Evolutionary conservation across 495 filamentous ascomycete species (phyloP).

Genomic region (Trichoderma gamsii): DNA sequence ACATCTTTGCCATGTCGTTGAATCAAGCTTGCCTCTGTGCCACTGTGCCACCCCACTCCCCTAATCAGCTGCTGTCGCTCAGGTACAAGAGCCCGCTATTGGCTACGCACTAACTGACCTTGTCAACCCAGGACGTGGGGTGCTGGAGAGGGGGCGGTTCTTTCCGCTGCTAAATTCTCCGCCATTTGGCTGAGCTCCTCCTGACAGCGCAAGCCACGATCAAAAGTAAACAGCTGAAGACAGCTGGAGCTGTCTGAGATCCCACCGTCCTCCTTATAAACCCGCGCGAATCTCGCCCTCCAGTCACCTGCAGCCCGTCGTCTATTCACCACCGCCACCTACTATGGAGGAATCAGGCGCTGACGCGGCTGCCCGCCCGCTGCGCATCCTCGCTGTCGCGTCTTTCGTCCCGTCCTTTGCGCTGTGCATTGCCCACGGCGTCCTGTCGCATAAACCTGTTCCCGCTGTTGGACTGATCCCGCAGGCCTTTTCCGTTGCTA

Average conservation of each 20-base stretch:
- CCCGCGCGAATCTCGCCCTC: background rate
- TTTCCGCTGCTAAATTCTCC: slow-evolving; percentile 1
- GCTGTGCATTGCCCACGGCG: slow-evolving; percentile 37
- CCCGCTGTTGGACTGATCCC: slow-evolving; percentile 39
- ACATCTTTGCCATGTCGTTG: background rate
- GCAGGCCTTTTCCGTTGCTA: slow-evolving; percentile 31
- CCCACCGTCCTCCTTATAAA: slow-evolving; percentile 3
- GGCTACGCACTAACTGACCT: slow-evolving; percentile 5
- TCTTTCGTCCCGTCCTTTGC: slow-evolving; percentile 51
- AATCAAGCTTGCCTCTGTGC: slow-evolving; percentile 2
- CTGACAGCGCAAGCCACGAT: background rate
- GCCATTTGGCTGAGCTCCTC: slow-evolving; percentile 1
- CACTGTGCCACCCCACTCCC: background rate
- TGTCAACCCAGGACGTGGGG: background rate
- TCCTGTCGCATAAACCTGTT: slow-evolving; percentile 28
- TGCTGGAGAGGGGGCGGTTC: background rate
- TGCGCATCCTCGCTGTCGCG: slow-evolving; percentile 37
- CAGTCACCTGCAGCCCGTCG: background rate
- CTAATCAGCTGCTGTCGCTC: background rate
- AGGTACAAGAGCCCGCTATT: background rate
- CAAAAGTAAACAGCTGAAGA: background rate
- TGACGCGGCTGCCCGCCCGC: slow-evolving; percentile 15
- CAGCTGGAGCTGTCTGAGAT: background rate
- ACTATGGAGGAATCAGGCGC: background rate
- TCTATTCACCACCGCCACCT: background rate